Base-by-base conservation (phyloP, 495 filamentous ascomycete genomes). In the Penicillium antarcticum region DNA sequence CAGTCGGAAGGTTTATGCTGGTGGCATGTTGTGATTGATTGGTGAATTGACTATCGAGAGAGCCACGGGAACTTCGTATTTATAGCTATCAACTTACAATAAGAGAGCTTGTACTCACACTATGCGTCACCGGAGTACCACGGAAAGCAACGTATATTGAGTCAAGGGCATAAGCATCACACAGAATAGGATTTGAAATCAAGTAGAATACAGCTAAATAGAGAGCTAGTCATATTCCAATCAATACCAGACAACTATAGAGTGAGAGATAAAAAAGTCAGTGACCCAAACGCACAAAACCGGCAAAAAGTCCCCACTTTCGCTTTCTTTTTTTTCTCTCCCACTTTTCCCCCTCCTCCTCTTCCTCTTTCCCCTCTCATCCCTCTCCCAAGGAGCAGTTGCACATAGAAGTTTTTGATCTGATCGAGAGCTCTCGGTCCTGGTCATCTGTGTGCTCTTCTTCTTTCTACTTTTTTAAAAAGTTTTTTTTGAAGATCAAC, bases 401-500 rank as follows among this genome's bases (percentile, higher is more conserved):
- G 63, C 69, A 73, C 69, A 72, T 69, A 74, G 69, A 62, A 61
- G 51, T 53, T 64, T 62, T 67, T 65, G 63, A 68, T 68, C 57
- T 75, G 73, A 70, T 77, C 75, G 74, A 75, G 73, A 65, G 65
- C 57, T 58, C 71, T 76, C 70, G 76, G 56, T 74, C 69, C 69
- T 72, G 71, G 61, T 69, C 66, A 57, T 66, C 58, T 72, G 63
- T 72, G 70, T 75, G 69, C 66, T 52, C 67, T 66, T 60, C 47
- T 57, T 47, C 53, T 61, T 69, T 51, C 57, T 60, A 58, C 53
- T 61, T 51, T 51, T 38, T 56, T 57, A 49, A 48, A 52, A 68
- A 61, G 48, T 57, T 73, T 80, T 67, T 68, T 58, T 61, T 63
- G 68, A 77, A 74, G 88, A 82, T 33, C 29, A 71, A 86, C 89